Evolutionary conservation across 2,329 filamentous ascomycete species (phyloP).

Genomic region (Exophiala phaeomuriformis): DNA sequence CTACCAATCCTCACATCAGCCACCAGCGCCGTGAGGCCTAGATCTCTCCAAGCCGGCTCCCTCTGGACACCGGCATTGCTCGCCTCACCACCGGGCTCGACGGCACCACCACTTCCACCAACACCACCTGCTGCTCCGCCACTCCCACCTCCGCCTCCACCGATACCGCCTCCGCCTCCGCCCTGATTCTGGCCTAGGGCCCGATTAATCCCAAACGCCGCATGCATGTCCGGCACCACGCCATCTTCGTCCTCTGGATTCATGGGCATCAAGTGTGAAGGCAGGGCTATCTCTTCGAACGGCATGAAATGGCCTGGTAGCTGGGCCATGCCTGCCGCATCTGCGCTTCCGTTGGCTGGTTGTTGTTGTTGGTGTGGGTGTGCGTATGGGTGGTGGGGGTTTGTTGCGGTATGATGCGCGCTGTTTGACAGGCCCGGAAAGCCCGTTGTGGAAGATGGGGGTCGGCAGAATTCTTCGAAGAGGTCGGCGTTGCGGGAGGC

Average conservation of each 20-base stretch:
- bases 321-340: constrained; percentile 21
- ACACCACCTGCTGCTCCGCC: constrained; percentile 9
- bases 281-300: constrained; percentile 56
- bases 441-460: constrained; percentile 32
- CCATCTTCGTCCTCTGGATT: constrained; percentile 63
- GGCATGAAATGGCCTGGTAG: constrained; percentile 39
- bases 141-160: constrained; percentile 30
- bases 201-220: constrained; percentile 58
- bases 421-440: constrained; percentile 4
- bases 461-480: constrained; percentile 46
- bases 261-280: constrained; percentile 53
- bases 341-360: constrained; percentile 1
- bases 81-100: constrained; percentile 12
- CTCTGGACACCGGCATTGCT: constrained; percentile 19
- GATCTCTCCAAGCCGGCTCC: constrained; percentile 48
- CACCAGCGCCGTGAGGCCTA: constrained; percentile 36
- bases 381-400: background rate
- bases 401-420: constrained; percentile 4
- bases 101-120: constrained; percentile 7
- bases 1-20: constrained; percentile 4
- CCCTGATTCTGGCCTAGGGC: constrained; percentile 51
- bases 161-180: constrained; percentile 40
- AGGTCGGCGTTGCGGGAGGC: constrained; percentile 43
- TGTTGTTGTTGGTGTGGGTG: constrained; percentile 7
- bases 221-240: constrained; percentile 60